Percentiles rank a stretch among this genome's conserved stretches.
phyloP scores from a whole-genome alignment of 768 basidiomycete genomes.

The Strobilomyces echinocephalus region DNA sequence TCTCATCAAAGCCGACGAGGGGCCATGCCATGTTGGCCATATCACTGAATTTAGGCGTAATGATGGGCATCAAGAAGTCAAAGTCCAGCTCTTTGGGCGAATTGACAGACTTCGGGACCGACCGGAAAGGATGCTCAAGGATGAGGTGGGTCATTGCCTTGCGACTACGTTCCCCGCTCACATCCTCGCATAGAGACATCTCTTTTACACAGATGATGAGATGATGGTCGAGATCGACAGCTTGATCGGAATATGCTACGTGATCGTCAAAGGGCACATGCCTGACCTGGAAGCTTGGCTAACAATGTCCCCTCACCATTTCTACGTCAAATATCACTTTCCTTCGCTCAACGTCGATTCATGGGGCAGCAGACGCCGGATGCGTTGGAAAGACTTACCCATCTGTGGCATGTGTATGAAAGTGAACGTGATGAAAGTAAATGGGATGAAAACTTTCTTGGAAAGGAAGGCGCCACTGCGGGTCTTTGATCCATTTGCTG shows the following conservation, averaged over 20 bases:
- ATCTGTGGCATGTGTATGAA: conserved; percentile 45
- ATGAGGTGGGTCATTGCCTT: conserved; percentile 44
- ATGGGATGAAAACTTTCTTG: conserved; percentile 32
- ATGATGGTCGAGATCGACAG: conserved; percentile 30
- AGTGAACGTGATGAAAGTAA: conserved; percentile 29
- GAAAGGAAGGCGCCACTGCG: conserved; percentile 24
- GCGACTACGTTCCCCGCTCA: not conserved
- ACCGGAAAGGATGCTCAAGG: conserved; percentile 40
- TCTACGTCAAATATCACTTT: conserved; percentile 52
- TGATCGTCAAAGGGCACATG: conserved; percentile 35
- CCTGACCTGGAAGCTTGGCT: conserved; percentile 44
- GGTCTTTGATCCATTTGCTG: conserved; percentile 41
- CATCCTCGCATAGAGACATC: conserved; percentile 43
- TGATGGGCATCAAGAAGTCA: conserved; percentile 22
- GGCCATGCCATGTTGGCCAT: conserved; percentile 56
- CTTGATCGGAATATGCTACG: conserved; percentile 48
- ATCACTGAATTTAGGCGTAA: conserved; percentile 34
- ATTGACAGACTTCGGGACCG: conserved; percentile 35
- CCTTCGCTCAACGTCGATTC: conserved; percentile 35
- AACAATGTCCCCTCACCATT: conserved; percentile 49
- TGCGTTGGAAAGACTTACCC: conserved; percentile 35
- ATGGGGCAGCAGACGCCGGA: conserved; percentile 34
- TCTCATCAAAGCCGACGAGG: conserved; percentile 42
- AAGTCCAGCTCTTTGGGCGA: conserved; percentile 47
- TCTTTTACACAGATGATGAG: conserved; percentile 54